A percentile compares a stretch with the other conserved stretches of the same genome.
These are phyloP conservation scores for Nigrospora sphaerica DNA, from an alignment of 2,329 filamentous ascomycete species.

Conservation along the genomic window DNA sequence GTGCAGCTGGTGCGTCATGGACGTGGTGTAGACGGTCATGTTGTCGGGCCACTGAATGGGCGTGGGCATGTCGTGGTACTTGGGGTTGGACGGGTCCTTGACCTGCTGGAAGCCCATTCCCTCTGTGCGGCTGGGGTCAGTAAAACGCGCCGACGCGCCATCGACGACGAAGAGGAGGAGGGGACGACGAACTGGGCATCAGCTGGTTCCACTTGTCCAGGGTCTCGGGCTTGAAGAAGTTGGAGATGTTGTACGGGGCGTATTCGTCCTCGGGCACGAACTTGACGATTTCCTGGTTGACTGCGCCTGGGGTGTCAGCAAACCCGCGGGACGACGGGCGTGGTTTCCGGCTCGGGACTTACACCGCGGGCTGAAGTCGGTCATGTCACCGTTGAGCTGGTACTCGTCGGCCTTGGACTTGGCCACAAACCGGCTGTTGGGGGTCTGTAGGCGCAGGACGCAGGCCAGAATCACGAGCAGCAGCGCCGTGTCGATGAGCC, in stretches of 20 bases:
- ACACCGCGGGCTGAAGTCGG: conserved; percentile 27
- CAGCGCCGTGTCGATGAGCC: conserved; percentile 30
- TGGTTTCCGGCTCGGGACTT: conserved; percentile 1
- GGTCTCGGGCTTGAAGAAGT: conserved; percentile 29
- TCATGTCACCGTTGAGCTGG: conserved; percentile 31
- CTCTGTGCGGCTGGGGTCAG: conserved; percentile 9
- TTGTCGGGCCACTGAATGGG: conserved; percentile 20
- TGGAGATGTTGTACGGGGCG: conserved; percentile 27
- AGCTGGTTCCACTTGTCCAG: conserved; percentile 30
- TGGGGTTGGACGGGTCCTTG: conserved; percentile 15
- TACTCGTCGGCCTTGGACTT: conserved; percentile 9
- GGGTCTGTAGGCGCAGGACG: conserved; percentile 21
- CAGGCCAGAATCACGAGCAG: conserved; percentile 29
- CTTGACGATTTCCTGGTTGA: conserved; percentile 27
- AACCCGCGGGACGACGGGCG: too few relatives aligned
- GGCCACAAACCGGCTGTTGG: conserved; percentile 4
- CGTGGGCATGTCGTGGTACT: conserved; percentile 21
- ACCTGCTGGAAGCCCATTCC: conserved; percentile 28
- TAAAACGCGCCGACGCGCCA: background rate
- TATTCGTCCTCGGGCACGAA: conserved; percentile 30
- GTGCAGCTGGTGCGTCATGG: conserved; percentile 32
- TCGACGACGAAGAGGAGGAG: background rate
- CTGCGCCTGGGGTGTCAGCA: conserved; percentile 13
- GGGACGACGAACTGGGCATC: conserved; percentile 25
- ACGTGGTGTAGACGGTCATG: conserved; percentile 30